Evolutionary conservation across 2,329 filamentous ascomycete species (phyloP).

Genomic region (Curvularia spicifera): DNA sequence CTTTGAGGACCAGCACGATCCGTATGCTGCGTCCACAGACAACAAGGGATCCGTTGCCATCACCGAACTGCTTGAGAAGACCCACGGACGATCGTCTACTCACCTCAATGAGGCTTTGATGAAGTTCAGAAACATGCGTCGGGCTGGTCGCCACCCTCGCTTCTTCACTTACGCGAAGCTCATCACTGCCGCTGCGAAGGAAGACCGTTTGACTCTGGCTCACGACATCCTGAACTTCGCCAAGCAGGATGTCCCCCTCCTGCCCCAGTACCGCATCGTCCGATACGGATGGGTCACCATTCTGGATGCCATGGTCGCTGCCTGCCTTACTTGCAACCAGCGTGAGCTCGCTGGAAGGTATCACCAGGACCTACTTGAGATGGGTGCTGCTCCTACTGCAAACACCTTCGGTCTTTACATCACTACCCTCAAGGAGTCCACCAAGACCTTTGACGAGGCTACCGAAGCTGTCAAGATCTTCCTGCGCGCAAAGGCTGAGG

Average conservation of each 20-base stretch:
- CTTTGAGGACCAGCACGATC: slow-evolving; percentile 85
- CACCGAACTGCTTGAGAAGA: slow-evolving; percentile 85
- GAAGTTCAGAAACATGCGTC: slow-evolving; percentile 91
- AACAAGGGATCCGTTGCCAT: slow-evolving; percentile 92
- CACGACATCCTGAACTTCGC: slow-evolving; percentile 90
- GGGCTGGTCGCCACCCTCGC: slow-evolving; percentile 85
- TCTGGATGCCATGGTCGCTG: slow-evolving; percentile 93
- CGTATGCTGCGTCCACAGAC: slow-evolving; percentile 87
- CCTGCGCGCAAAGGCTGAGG: slow-evolving; percentile 88
- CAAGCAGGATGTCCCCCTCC: slow-evolving; percentile 82
- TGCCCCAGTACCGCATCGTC: slow-evolving; percentile 83
- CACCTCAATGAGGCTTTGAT: slow-evolving; percentile 80
- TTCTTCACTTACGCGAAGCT: slow-evolving; percentile 98
- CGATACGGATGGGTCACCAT: slow-evolving; percentile 97
- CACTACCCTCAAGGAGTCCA: slow-evolving; percentile 96
- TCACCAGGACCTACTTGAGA: slow-evolving; percentile 88
- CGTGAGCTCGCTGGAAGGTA: slow-evolving; percentile 82
- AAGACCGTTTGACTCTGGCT: slow-evolving; percentile 79
- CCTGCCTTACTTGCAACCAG: slow-evolving; percentile 82
- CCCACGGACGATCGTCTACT: slow-evolving; percentile 72
- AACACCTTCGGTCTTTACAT: slow-evolving; percentile 99
- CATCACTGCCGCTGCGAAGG: slow-evolving; percentile 86
- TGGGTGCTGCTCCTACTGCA: slow-evolving; percentile 89
- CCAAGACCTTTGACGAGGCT: slow-evolving; percentile 97
- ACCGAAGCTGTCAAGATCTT: slow-evolving; percentile 98